These are phyloP conservation scores for Prunus persica DNA, from an alignment of 306 rosid species.

Conservation along the genomic window Prunus_persica_NCBIv2 NC_034014.1:3733501-3734000, in stretches of 20 bases:
- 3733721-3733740: neutral
- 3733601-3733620: too few relatives aligned
- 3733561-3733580: too few relatives aligned
- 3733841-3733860: constrained; percentile 59
- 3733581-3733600: too few relatives aligned
- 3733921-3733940: constrained; percentile 75
- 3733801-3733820: constrained; percentile 53
- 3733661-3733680: too few relatives aligned
- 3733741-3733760: neutral
- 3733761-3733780: neutral
- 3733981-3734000: neutral
- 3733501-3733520: too few relatives aligned
- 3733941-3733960: constrained; percentile 44
- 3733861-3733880: constrained; percentile 80
- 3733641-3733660: too few relatives aligned
- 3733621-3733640: too few relatives aligned
- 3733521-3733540: too few relatives aligned
- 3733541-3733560: too few relatives aligned
- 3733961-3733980: constrained; percentile 14
- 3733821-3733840: constrained; percentile 56
- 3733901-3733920: constrained; percentile 77
- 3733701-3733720: too few relatives aligned
- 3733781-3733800: constrained; percentile 69
- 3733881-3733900: constrained; percentile 55
- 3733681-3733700: too few relatives aligned